A percentile compares a stretch with the other conserved stretches of the same genome.
These are phyloP conservation scores for Colletotrichum somersetense DNA, from an alignment of 2,329 filamentous ascomycete species.

Conservation along the genomic window DNA sequence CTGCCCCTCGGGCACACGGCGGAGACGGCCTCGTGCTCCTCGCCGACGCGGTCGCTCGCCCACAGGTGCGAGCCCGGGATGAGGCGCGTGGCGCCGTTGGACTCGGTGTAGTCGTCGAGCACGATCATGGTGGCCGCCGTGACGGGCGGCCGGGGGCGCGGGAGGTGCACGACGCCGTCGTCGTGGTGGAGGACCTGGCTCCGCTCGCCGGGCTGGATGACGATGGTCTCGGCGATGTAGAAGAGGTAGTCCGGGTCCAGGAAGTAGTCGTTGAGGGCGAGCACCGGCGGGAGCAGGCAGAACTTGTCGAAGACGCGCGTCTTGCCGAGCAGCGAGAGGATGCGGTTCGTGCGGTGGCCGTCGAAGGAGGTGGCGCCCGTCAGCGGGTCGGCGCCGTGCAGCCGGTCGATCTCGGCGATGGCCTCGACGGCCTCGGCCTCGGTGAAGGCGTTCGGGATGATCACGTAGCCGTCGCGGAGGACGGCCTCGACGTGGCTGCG, in stretches of 20 bases:
- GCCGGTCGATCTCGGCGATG: constrained; percentile 16
- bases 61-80: constrained; percentile 53
- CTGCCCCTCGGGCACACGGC: constrained; percentile 53
- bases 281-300: constrained; percentile 49
- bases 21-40: constrained; percentile 48
- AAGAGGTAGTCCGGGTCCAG: constrained; percentile 54
- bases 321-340: constrained; percentile 56
- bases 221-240: constrained; percentile 53
- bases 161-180: constrained; percentile 48
- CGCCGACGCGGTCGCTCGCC: constrained; percentile 45
- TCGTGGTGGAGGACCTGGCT: constrained; percentile 53
- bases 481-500: constrained; percentile 38
- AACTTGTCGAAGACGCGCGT: constrained; percentile 55
- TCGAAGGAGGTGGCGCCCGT: constrained; percentile 54
- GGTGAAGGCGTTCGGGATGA: constrained; percentile 49
- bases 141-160: constrained; percentile 51
- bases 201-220: constrained; percentile 53
- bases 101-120: constrained; percentile 49
- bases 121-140: constrained; percentile 49
- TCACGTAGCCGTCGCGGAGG: constrained; percentile 50
- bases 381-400: constrained; percentile 40
- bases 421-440: constrained; percentile 13
- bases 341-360: constrained; percentile 52
- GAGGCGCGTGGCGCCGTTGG: constrained; percentile 52
- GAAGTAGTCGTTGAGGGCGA: constrained; percentile 56